These are phyloP conservation scores for Leccinum variicolor DNA, from an alignment of 768 basidiomycete genomes.

Conservation along the genomic window DNA sequence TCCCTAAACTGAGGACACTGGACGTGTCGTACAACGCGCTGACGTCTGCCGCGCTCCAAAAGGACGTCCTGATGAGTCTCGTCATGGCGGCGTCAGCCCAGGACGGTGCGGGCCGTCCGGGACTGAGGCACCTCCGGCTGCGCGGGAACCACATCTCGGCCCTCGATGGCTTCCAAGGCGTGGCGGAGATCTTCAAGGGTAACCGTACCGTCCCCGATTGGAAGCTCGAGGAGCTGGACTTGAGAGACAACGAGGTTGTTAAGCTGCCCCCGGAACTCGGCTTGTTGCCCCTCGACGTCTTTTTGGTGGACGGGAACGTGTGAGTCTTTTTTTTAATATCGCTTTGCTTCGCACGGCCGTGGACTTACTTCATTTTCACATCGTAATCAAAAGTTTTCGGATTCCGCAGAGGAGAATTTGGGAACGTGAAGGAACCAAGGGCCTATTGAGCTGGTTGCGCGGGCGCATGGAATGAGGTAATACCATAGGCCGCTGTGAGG, in stretches of 20 bases:
- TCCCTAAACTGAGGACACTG: slow-evolving; percentile 66
- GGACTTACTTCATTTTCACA: background rate
- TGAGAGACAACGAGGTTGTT: slow-evolving; percentile 78
- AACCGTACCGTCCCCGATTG: slow-evolving; percentile 60
- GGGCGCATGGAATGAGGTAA: slow-evolving; percentile 59
- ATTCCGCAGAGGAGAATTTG: slow-evolving; percentile 78
- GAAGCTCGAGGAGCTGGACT: slow-evolving; percentile 79
- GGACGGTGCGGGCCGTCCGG: slow-evolving; percentile 36
- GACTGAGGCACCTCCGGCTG: slow-evolving; percentile 62
- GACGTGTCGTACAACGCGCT: slow-evolving; percentile 76
- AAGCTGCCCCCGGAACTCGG: slow-evolving; percentile 70
- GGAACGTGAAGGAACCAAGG: slow-evolving; percentile 86
- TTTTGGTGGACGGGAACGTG: slow-evolving; percentile 83
- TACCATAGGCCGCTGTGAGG: too few species aligned
- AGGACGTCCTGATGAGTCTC: slow-evolving; percentile 46
- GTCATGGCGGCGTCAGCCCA: slow-evolving; percentile 45
- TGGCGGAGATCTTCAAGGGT: slow-evolving; percentile 66
- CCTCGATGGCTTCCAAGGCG: slow-evolving; percentile 56
- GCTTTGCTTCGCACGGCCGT: background rate
- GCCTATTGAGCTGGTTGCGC: slow-evolving; percentile 73
- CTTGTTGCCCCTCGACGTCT: slow-evolving; percentile 71
- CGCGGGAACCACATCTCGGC: slow-evolving; percentile 65
- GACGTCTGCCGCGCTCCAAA: slow-evolving; percentile 49
- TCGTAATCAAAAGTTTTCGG: slow-evolving; percentile 54
- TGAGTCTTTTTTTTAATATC: slow-evolving; percentile 37